These are phyloP conservation scores for Phytophthora cryptogea DNA, from an alignment of 352 stramenopile species.

Conservation along the genomic window DNA sequence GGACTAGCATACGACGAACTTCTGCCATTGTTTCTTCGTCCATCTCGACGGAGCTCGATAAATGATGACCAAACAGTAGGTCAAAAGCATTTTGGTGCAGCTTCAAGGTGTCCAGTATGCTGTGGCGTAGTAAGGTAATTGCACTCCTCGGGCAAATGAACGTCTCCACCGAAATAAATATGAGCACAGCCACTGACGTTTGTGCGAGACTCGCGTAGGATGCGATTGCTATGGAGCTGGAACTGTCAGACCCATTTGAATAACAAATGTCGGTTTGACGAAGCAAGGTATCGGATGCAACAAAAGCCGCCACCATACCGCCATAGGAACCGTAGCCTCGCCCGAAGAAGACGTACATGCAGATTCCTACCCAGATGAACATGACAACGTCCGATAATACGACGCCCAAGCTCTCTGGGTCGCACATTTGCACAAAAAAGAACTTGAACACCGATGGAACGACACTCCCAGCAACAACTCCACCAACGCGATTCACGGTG, in stretches of 20 bases:
- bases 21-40: conserved; percentile 50
- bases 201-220: conserved; percentile 79
- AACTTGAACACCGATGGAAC: conserved; percentile 82
- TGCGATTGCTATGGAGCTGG: conserved; percentile 49
- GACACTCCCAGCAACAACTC: conserved; percentile 72
- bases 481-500: conserved; percentile 72
- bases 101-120: conserved; percentile 68
- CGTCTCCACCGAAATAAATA: conserved; percentile 75
- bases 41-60: conserved; percentile 57
- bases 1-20: conserved; percentile 53
- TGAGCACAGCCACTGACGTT: conserved; percentile 69
- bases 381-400: conserved; percentile 54
- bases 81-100: conserved; percentile 62
- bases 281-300: conserved; percentile 65
- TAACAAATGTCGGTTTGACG: conserved; percentile 62
- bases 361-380: conserved; percentile 74
- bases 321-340: conserved; percentile 69
- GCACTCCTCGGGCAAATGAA: conserved; percentile 70
- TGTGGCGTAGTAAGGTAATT: conserved; percentile 57
- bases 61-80: conserved; percentile 67
- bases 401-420: conserved; percentile 37
- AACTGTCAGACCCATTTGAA: conserved; percentile 40
- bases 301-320: conserved; percentile 72
- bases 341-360: conserved; percentile 74
- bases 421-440: conserved; percentile 74